Base-by-base conservation (phyloP, 2,329 filamentous ascomycete genomes). In the Dactylonectria estremocensis region DNA sequence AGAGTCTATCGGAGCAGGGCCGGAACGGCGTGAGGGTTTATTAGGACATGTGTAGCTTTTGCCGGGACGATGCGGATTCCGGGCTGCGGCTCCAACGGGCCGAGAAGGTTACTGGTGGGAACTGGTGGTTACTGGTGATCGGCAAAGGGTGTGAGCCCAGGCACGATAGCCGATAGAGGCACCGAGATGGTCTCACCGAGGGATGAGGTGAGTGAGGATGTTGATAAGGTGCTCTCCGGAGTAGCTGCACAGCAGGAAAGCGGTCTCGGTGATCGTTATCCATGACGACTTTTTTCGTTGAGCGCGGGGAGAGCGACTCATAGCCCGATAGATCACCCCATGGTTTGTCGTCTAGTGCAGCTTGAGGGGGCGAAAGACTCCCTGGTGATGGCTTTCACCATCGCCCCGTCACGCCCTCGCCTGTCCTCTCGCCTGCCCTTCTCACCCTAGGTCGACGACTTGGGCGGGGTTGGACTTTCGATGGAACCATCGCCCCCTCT, bases 251-350 rank as follows among this genome's bases (percentile, higher is more conserved):
- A 43, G 9, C 16, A 18, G 14, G 16, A 9, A 9, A n/a, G 24
- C 31, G 22, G 13, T 22, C 18, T 50, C 24, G 28, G 22, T 50
- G 48, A 28, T 14, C 28, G 28, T 6, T 5, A 22, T 20, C 46
- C 20, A 28, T 5, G 20, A 16, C 22, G 48, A 52, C 48, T 9
- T 35, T 35, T 35, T n/a, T 18, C 31, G 50, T 35, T 37, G 50
- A 31, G 50, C 33, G 50, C 50, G 31, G 50, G 50, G 50, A 53
- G 33, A 53, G 33, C 28, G 59, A 43, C 40, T 37, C 4, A 14
- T 66, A 49, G 66, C 59, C 31, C 64, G 59, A 63, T 64, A 43
- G 45, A 70, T 66, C 33, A 59, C 48, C 45, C 60, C 68, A 62
- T 63, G 35, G 40, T 14, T 37, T 37, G 24, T 33, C 22, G 20